Evolutionary conservation across 2,329 filamentous ascomycete genomes (phyloP), one percentile per base, ranked within the genome.

Genomic region (Metarhizium album): DNA sequence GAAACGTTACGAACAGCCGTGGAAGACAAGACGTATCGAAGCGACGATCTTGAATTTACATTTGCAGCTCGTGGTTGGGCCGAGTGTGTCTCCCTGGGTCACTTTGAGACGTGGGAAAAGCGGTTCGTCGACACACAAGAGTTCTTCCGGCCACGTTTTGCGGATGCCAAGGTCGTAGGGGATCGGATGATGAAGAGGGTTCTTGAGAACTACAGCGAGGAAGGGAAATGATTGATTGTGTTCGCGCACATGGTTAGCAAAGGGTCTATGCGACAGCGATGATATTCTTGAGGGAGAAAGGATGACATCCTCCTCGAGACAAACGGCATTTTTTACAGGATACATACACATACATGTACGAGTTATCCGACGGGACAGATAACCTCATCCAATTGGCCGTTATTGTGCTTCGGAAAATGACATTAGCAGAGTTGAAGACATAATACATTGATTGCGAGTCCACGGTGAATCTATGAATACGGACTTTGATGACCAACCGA

Each of bases 101-200:
- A 96, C 66, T 97, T 97, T 64, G 87, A 95, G 58, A 87, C 87
- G 37, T 98, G 95, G 76, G 79, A 85, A 58, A 87, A 94, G 73
- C 82, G 94, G 52, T 98, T 98, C 64, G 82, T 93, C 63, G 83
- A 82, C 58, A 95, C 94, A 48, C 90, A 96, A 68, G 74, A 74
- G 56, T 98, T 95, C 73, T 98, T 98, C 67, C 83, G 90, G 65
- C 89, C 90, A 2, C 74, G 91, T 31, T 96, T 98, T 63, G 80
- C 82, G 1, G 90, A 94, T 64, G 93, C 93, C 5, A 88, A 84
- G 48, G 82, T 84, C 59, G 74, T 98, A 37, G 93, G 93, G 2
- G 95, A 96, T 64, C 86, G 90, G 65, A 98, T 98, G 93, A 94
- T 98, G 69, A 90, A 85, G 74, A 93, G 89, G 43, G 93, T 98